Evolutionary conservation across 2,329 filamentous ascomycete genomes (phyloP).

Genomic region (Diaporthe sp.): DNA sequence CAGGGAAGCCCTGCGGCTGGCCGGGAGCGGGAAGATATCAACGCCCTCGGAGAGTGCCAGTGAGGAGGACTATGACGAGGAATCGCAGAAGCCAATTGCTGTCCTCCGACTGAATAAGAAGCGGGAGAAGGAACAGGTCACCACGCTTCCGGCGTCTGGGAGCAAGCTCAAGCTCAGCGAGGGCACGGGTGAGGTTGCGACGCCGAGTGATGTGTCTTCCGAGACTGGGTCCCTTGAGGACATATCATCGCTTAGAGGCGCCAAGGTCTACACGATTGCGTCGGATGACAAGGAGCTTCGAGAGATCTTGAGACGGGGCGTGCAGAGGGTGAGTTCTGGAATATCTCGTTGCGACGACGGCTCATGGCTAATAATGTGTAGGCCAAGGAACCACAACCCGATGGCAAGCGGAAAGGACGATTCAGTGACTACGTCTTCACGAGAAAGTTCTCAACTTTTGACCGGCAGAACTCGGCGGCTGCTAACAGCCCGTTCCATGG

Average conservation of each 20-base stretch:
- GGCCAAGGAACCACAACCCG: constrained; percentile 32
- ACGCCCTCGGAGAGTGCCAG: constrained; percentile 55
- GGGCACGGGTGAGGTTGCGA: constrained; percentile 32
- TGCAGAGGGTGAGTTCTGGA: constrained; percentile 44
- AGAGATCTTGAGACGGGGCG: constrained; percentile 50
- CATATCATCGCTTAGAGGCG: constrained; percentile 33
- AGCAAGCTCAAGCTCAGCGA: constrained; percentile 34
- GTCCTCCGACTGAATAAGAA: constrained; percentile 42
- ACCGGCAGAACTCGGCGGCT: constrained; percentile 75
- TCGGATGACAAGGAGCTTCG: constrained; percentile 55
- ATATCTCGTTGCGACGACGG: constrained; percentile 26
- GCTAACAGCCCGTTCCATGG: constrained; percentile 80
- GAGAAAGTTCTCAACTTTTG: constrained; percentile 79
- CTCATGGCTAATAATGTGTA: constrained; percentile 38
- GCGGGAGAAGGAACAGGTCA: constrained; percentile 40
- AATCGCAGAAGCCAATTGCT: constrained; percentile 41
- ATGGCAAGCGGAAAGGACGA: constrained; percentile 45
- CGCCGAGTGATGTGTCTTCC: constrained; percentile 36
- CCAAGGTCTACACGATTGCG: constrained; percentile 44
- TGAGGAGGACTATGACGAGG: constrained; percentile 60
- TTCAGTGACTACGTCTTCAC: constrained; percentile 76
- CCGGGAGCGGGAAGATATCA: constrained; percentile 33
- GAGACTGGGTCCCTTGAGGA: constrained; percentile 38
- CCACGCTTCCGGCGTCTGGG: constrained; percentile 38
- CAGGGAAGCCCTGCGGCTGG: constrained; percentile 41